A percentile compares a stretch with the other conserved stretches of the same genome.
Conservation (phyloP, 2,329 filamentous ascomycete species). For the Colletotrichum shisoi region DNA sequence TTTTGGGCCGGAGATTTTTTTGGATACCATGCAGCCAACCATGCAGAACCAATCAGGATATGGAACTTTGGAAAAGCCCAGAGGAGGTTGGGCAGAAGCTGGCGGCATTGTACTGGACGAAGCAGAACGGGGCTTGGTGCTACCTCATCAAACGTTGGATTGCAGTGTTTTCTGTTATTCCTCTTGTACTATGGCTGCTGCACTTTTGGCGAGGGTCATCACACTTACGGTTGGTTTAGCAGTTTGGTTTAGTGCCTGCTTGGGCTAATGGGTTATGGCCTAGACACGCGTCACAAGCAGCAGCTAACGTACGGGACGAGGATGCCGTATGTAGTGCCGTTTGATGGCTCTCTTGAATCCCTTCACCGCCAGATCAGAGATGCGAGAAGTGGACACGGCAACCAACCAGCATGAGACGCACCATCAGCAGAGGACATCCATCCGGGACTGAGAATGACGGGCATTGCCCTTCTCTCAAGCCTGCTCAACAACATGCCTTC, state of each 20-base stretch:
- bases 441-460: neutral
- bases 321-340: conserved; percentile 4
- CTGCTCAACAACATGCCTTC: conserved; percentile 2
- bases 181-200: conserved; percentile 1
- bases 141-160: neutral
- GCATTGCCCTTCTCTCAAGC: conserved; percentile 14
- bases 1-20: conserved; percentile 36
- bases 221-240: conserved; percentile 14
- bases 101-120: neutral
- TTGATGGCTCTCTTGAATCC: conserved; percentile 6
- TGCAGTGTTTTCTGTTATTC: neutral
- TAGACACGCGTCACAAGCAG: conserved; percentile 13
- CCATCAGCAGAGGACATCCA: neutral
- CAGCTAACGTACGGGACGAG: conserved; percentile 27
- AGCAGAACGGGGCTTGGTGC: neutral
- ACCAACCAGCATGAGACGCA: conserved; percentile 12
- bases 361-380: conserved; percentile 33
- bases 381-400: neutral
- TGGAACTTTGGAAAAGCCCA: neutral
- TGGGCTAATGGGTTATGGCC: conserved; percentile 6
- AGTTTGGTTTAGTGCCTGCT: conserved; percentile 5
- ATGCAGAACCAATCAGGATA: conserved; percentile 5
- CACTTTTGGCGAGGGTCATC: conserved; percentile 1
- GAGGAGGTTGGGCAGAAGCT: conserved; percentile 13
- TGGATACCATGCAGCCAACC: conserved; percentile 22